A percentile compares a stretch with the other conserved stretches of the same genome.
Conservation (phyloP, 1,139 yeast species). For the Saccharomyces pastorianus region DNA sequence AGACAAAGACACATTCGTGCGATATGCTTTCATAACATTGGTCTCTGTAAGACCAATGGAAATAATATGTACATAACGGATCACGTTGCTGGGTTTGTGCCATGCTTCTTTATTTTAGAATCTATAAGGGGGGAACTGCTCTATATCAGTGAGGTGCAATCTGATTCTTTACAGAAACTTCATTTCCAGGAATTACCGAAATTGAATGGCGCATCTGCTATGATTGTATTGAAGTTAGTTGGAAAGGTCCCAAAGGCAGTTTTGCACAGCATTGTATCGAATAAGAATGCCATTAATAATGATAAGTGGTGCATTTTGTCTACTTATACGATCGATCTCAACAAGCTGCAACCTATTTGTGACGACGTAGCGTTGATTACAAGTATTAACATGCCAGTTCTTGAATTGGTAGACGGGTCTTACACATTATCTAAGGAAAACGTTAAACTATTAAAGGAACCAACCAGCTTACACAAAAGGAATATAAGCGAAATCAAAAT, state of each 20-base stretch:
- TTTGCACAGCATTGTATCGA: neutral
- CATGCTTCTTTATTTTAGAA: constrained; percentile 21
- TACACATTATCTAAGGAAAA: constrained; percentile 10
- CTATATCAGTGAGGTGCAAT: constrained; percentile 26
- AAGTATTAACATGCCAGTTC: constrained; percentile 8
- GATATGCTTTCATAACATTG: constrained; percentile 15
- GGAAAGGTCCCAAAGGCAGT: constrained; percentile 16
- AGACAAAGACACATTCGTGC: constrained; percentile 26
- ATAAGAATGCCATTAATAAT: neutral
- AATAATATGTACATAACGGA: neutral
- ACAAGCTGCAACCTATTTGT: constrained; percentile 11
- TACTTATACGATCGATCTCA: constrained; percentile 13
- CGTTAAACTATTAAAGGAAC: neutral
- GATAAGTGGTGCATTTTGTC: constrained; percentile 18
- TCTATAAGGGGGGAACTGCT: constrained; percentile 13
- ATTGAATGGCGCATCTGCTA: constrained; percentile 8
- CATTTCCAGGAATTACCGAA: constrained; percentile 24
- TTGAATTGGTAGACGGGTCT: constrained; percentile 18
- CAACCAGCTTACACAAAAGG: neutral
- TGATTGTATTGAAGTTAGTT: constrained; percentile 16
- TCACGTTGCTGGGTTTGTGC: constrained; percentile 5
- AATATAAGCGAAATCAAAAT: constrained; percentile 2
- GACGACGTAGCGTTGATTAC: constrained; percentile 6
- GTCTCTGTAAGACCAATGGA: constrained; percentile 5
- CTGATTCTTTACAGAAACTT: constrained; percentile 10